phyloP scores from a whole-genome alignment of 441 rosid species.

The Gossypium laxum region DNA sequence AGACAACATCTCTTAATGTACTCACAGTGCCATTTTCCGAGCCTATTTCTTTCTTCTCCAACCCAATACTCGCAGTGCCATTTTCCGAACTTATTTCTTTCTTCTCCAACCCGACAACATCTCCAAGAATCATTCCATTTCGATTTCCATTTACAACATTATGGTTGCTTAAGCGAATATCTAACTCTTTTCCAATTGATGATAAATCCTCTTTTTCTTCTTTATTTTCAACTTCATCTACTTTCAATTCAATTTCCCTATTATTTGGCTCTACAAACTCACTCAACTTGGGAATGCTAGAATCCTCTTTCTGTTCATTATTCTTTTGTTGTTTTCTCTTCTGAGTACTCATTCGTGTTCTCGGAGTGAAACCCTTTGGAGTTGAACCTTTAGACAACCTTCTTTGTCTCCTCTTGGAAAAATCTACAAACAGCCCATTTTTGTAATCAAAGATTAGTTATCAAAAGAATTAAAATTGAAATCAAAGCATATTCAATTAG shows the following conservation, averaged over 20 bases:
- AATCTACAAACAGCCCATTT: conserved; percentile 38
- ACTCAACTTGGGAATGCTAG: conserved; percentile 22
- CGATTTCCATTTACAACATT: not conserved
- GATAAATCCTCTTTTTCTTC: conserved; percentile 18
- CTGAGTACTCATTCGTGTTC: conserved; percentile 32
- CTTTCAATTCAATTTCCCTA: conserved; percentile 22
- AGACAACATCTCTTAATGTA: conserved; percentile 8
- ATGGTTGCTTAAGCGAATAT: not conserved
- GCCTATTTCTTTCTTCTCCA: conserved; percentile 17
- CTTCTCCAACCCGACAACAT: conserved; percentile 6
- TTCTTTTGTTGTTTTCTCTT: conserved; percentile 38
- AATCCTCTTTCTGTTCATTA: conserved; percentile 33
- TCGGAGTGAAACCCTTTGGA: conserved; percentile 40
- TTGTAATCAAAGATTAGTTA: not conserved
- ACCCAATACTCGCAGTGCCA: conserved; percentile 1
- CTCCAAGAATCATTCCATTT: conserved; percentile 18
- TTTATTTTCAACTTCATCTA: conserved; percentile 16
- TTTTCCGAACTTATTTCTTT: conserved; percentile 17
- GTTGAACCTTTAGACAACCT: conserved; percentile 40
- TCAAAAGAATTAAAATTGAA: not conserved
- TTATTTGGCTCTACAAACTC: conserved; percentile 21
- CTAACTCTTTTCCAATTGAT: conserved; percentile 2
- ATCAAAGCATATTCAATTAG: conserved; percentile 14
- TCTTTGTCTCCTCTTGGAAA: conserved; percentile 53
- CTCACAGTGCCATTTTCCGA: conserved; percentile 11